A percentile compares a stretch with the other conserved stretches of the same genome.
Evolutionary conservation across 2,329 filamentous ascomycete genomes (phyloP).

Genomic region (Ascochyta pisi): DNA sequence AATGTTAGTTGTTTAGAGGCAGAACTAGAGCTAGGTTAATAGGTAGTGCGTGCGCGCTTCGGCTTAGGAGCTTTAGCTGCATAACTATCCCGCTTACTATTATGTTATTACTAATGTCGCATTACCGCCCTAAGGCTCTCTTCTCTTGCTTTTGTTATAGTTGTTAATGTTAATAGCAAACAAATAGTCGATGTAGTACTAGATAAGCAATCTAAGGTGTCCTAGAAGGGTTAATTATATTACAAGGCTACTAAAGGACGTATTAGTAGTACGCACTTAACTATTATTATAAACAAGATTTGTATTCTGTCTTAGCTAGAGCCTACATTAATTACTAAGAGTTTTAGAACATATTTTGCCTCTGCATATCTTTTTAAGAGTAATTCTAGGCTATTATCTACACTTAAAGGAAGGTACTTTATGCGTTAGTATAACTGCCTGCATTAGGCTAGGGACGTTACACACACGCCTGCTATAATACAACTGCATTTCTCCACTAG

Average conservation of each 20-base stretch:
- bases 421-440: not conserved
- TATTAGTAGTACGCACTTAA: not conserved
- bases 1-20: not conserved
- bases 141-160: not conserved
- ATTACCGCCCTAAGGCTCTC: not conserved
- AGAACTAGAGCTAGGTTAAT: not conserved
- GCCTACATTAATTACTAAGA: not conserved
- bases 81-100: not conserved
- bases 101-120: not conserved
- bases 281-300: not conserved
- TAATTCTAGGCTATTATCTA: not conserved
- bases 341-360: not conserved
- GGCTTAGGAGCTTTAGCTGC: not conserved
- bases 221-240: not conserved
- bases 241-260: not conserved
- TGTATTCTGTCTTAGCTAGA: not conserved
- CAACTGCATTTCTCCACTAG: not conserved
- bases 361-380: not conserved
- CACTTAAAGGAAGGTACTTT: not conserved
- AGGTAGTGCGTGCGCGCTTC: not conserved
- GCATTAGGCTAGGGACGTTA: not conserved
- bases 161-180: not conserved
- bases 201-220: not conserved
- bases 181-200: not conserved
- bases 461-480: not conserved